These are phyloP conservation scores for Aspergillus nomiae DNA, from an alignment of 2,329 filamentous ascomycete genomes.

Conservation along the genomic window DNA sequence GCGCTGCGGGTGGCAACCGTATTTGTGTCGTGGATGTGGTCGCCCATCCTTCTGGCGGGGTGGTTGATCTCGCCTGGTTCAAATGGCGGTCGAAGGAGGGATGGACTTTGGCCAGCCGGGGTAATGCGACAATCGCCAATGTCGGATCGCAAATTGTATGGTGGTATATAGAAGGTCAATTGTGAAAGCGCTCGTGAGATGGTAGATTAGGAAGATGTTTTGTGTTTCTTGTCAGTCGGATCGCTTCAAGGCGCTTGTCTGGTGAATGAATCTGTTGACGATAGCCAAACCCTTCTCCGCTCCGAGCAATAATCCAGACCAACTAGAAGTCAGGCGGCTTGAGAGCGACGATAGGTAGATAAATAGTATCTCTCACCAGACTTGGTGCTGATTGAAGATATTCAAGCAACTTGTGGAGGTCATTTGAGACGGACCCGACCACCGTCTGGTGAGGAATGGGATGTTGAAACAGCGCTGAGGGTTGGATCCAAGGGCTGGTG, in stretches of 20 bases:
- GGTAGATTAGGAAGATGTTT: background rate
- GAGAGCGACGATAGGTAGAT: constrained; percentile 13
- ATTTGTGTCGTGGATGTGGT: constrained; percentile 22
- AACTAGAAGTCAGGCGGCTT: constrained; percentile 17
- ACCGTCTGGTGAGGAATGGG: constrained; percentile 26
- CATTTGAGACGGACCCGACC: constrained; percentile 27
- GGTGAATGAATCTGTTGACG: constrained; percentile 28
- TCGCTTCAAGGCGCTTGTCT: constrained; percentile 16
- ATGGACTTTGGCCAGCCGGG: constrained; percentile 10
- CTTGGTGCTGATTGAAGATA: constrained; percentile 17
- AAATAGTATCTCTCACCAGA: constrained; percentile 23
- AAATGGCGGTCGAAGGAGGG: constrained; percentile 21
- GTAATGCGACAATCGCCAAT: constrained; percentile 25
- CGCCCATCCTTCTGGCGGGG: constrained; percentile 22
- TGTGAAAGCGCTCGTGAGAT: background rate
- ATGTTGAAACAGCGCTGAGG: constrained; percentile 8
- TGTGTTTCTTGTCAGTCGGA: constrained; percentile 20
- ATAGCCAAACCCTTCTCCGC: constrained; percentile 20
- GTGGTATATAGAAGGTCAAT: constrained; percentile 9
- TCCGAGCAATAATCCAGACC: constrained; percentile 24
- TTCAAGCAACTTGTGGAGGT: constrained; percentile 20
- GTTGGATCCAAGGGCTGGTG: constrained; percentile 21
- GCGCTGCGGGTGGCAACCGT: constrained; percentile 21
- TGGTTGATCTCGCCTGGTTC: constrained; percentile 7
- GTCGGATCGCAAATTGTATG: constrained; percentile 17